These are phyloP conservation scores for Maudiozyma humilis DNA, from an alignment of 1,139 yeast genomes.

Conservation along the genomic window DNA sequence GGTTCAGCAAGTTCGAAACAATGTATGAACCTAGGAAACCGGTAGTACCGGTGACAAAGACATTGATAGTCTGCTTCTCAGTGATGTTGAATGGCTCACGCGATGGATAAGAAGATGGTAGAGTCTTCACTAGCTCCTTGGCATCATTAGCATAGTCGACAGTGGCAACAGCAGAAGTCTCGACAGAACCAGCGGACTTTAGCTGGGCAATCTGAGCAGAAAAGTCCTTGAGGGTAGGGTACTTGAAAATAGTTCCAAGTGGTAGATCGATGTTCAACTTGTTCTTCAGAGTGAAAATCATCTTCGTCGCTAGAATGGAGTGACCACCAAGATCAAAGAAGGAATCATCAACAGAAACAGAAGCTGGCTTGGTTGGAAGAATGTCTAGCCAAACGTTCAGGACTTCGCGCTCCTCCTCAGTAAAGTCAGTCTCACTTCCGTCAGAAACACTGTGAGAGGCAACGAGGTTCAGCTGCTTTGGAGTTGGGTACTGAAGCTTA, in stretches of 20 bases:
- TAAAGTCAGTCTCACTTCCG: constrained; percentile 45
- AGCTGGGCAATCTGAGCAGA: constrained; percentile 60
- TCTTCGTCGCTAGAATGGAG: constrained; percentile 90
- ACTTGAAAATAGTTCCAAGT: constrained; percentile 77
- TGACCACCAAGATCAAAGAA: constrained; percentile 98
- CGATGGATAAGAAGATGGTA: constrained; percentile 37
- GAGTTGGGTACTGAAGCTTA: constrained; percentile 87
- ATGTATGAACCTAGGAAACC: constrained; percentile 94
- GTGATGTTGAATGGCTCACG: constrained; percentile 31
- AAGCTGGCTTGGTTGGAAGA: constrained; percentile 76
- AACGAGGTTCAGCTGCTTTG: constrained; percentile 57
- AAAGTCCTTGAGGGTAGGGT: constrained; percentile 75
- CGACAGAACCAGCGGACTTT: constrained; percentile 9
- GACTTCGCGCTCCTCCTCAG: constrained; percentile 57
- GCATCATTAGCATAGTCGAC: constrained; percentile 72
- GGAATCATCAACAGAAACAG: constrained; percentile 69
- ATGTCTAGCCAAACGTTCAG: constrained; percentile 80
- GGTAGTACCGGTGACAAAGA: constrained; percentile 90
- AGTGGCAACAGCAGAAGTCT: constrained; percentile 22
- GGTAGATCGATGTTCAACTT: constrained; percentile 74
- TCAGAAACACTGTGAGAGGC: constrained; percentile 35
- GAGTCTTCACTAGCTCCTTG: constrained; percentile 40
- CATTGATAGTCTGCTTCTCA: constrained; percentile 40
- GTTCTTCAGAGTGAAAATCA: constrained; percentile 88
- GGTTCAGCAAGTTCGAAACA: constrained; percentile 60